Evolutionary conservation across 805 yeast species (phyloP).

Genomic region (Trichomonascus vanleenenianus): DNA sequence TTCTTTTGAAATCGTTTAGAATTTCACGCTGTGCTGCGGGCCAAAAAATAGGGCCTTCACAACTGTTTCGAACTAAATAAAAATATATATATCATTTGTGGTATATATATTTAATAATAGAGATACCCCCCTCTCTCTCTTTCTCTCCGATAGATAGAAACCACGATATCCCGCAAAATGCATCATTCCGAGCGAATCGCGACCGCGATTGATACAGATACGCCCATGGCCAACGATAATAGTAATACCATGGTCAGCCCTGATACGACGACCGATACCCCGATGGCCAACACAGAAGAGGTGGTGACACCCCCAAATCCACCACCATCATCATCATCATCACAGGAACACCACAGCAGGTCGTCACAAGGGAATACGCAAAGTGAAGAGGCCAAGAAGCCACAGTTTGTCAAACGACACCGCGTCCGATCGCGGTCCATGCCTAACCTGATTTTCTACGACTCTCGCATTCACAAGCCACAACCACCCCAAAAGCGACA

Average conservation of each 20-base stretch:
- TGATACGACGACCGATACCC: too few species aligned
- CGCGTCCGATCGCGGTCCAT: slow-evolving; percentile 17
- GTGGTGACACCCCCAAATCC: too few species aligned
- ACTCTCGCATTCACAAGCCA: slow-evolving; percentile 5
- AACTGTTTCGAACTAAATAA: background rate
- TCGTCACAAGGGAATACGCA: background rate
- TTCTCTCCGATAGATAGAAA: too few species aligned
- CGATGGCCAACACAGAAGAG: too few species aligned
- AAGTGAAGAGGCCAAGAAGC: background rate
- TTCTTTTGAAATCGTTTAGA: too few species aligned
- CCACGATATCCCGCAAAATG: background rate
- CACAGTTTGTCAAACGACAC: slow-evolving; percentile 7
- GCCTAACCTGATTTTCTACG: slow-evolving; percentile 14
- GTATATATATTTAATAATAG: background rate
- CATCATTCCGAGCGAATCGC: too few species aligned
- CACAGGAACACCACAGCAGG: background rate
- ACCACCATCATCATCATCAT: slow-evolving; percentile 1
- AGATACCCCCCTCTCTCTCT: too few species aligned
- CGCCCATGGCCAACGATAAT: slow-evolving; percentile 2
- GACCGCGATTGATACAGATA: background rate
- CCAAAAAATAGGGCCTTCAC: background rate
- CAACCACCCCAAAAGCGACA: background rate
- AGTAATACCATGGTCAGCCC: too few species aligned
- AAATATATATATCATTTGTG: background rate
- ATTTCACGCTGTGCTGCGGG: too few species aligned